Evolutionary conservation across 2,329 filamentous ascomycete species (phyloP), one percentile per base, ranked within the genome.

Genomic region (Aschersonia sp.): DNA sequence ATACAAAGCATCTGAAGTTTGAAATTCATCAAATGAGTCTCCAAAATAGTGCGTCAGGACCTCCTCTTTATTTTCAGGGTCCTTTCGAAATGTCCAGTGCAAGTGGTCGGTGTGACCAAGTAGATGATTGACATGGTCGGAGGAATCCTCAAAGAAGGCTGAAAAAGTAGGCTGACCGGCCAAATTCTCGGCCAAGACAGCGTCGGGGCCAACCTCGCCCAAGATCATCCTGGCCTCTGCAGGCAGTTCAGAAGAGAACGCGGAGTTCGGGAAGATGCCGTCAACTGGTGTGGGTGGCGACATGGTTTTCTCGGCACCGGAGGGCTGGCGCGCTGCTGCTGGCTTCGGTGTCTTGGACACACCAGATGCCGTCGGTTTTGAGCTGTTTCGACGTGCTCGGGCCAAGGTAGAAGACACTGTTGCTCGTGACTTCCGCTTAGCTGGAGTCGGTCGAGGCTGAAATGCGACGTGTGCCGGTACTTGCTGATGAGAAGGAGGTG

Each of bases 241-340:
- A 0, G 70, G 62, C 5, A 73, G 53, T 50, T 70, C 64, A 0
- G 66, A 55, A 0, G 69, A 71, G 46, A 72, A 73, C 1, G 57
- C 58, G 1, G 68, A 70, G 1, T 52, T 52, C 1, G 59, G 10
- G 4, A 43, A 43, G 6, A 31, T 5, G 12, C 9, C 6, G 49
- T 28, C 55, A 51, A 42, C 47, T 3, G 52, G 54, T 29, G 55
- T 52, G 29, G 48, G 40, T 0, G 50, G 54, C 1, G 56, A 51
- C 3, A 57, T 49, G 2, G 56, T 58, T 10, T 46, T 50, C 30
- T 47, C 47, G 12, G 20, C 3, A 30, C 7, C 44, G 9, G 46
- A 44, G 5, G 46, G 43, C 4, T 31, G 28, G 9, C 41, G 20
- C 30, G 53, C 1, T 41, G 46, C 10, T 7, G 30, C 6, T 28